Base-by-base conservation (phyloP, 1,139 yeast genomes). In the Sugiyamaella xylanicola region DNA sequence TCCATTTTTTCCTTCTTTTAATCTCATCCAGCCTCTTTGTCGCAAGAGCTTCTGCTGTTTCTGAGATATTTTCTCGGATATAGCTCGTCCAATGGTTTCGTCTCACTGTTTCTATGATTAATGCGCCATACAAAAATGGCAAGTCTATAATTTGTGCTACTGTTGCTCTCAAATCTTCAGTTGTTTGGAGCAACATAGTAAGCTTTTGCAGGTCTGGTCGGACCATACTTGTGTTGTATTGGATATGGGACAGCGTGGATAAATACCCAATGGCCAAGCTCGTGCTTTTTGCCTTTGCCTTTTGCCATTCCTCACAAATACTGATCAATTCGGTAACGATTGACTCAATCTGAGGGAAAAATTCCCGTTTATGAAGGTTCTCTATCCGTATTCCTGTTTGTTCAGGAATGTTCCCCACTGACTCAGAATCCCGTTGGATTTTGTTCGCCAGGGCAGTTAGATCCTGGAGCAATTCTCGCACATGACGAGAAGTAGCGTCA, bases 61-160 rank as follows among this genome's bases (percentile, higher is more conserved):
- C 79, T 39, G 75, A 74, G 0, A 80, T 78, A 1, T 82, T 67
- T 0, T 79, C 78, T 55, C 78, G 77, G 43, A 86, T 70, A 50
- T 80, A 80, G 50, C 78, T 78, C 22, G 78, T 74, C 95, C 96
- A 89, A 60, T 83, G 84, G 44, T 74, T 74, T 59, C 93, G 84
- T 53, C 95, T 78, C 55, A 87, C 72, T 49, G 76, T 77, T 65
- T 92, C 97, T 44, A 91, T 79, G 21, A 89, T 67, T 67, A 85
- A 78, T 27, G 87, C 79, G 1, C 98, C 98, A 68, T 88, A 89
- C 1, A 90, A 72, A 41, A 89, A 72, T 0, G 98, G 97, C 51
- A 91, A 69, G 67, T 90, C 97, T 16, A 85, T 78, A 1, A 89
- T 84, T 40, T 73, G 73, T 16, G 81, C 80, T 11, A 81, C 72